Base-by-base conservation (phyloP, 2,329 filamentous ascomycete genomes). In the Hirsutella minnesotensis region DNA sequence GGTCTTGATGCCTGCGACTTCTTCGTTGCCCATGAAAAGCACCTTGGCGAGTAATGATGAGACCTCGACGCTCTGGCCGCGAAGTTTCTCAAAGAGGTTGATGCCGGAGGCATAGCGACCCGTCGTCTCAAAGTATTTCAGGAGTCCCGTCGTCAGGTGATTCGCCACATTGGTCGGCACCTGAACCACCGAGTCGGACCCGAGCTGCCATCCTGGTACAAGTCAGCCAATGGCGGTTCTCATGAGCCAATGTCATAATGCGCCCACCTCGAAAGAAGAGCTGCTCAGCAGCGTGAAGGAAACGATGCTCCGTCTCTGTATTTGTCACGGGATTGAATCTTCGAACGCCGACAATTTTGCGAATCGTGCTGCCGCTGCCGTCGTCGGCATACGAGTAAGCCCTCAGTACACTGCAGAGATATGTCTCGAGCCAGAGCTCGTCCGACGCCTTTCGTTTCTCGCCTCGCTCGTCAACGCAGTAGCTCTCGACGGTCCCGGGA, bases 331-430 rank as follows among this genome's bases (percentile, higher is more conserved):
- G 92, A 58, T 98, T 98, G 73, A 98, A 96, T 49, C 92, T 79
- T 53, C 92, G 77, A 40, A 96, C 88, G n/a, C 90, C 92, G 59
- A 96, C 86, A 46, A 98, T 95, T 67, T 92, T 94, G 63, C 92
- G 85, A 59, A 96, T 95, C 1, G 85, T 85, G 55, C 95, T 90
- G 43, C 90, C 90, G 43, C 85, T 92, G 37, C 90, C 90, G 61
- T 95, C 85, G 59, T 98, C 90, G 40, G 92, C 92, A 59, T 98
- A 98, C 1, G 87, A 90, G 63, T 96, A 98, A 46, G 92, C 89
- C 54, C 92, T 77, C 48, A 98, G 68, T 8, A 98, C 88, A 49
- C 85, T 94, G 68, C 92, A 98, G 3, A 98, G 76, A 56, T 96
- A 98, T 39, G 92, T 96, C 63, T 98, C 92, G 15, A 98, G 73